Evolutionary conservation across 2,329 filamentous ascomycete genomes (phyloP).

Genomic region (Pestalotiopsis fici): DNA sequence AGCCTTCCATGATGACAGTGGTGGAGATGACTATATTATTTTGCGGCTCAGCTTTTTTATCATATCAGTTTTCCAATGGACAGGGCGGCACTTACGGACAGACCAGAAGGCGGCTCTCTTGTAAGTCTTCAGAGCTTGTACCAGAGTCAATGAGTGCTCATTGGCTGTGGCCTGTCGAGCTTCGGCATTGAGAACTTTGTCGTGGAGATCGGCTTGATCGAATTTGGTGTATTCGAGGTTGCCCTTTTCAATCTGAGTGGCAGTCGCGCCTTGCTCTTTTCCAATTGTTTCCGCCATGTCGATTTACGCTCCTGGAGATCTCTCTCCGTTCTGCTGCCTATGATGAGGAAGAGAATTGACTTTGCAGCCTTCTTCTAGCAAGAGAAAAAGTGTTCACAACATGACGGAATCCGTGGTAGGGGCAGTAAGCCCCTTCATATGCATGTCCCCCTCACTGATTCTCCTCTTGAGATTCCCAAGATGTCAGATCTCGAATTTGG

Average conservation of each 20-base stretch:
- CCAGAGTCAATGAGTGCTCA: conserved; percentile 36
- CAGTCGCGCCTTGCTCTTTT: background rate
- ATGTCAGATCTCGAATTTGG: background rate
- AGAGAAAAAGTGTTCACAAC: background rate
- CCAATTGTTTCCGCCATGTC: conserved; percentile 1
- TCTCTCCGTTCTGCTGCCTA: too few relatives aligned
- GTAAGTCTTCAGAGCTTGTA: conserved; percentile 39
- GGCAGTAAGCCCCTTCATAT: background rate
- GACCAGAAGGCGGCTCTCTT: conserved; percentile 41
- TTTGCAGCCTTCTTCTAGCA: background rate
- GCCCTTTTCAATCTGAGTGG: conserved; percentile 27
- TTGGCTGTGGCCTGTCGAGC: conserved; percentile 35
- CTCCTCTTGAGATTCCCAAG: background rate
- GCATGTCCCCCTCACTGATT: background rate
- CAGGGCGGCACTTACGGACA: conserved; percentile 29
- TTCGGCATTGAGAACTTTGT: conserved; percentile 38
- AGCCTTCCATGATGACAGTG: conserved; percentile 53
- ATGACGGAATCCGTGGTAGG: background rate
- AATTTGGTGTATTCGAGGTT: conserved; percentile 29
- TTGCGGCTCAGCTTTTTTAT: conserved; percentile 32
- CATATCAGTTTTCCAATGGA: background rate
- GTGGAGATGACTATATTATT: conserved; percentile 18
- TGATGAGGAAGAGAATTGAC: background rate
- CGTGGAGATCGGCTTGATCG: conserved; percentile 32
- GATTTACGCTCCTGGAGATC: background rate